phyloP scores from a whole-genome alignment of 179 eudicot genomes.

The Silene coronaria region DNA sequence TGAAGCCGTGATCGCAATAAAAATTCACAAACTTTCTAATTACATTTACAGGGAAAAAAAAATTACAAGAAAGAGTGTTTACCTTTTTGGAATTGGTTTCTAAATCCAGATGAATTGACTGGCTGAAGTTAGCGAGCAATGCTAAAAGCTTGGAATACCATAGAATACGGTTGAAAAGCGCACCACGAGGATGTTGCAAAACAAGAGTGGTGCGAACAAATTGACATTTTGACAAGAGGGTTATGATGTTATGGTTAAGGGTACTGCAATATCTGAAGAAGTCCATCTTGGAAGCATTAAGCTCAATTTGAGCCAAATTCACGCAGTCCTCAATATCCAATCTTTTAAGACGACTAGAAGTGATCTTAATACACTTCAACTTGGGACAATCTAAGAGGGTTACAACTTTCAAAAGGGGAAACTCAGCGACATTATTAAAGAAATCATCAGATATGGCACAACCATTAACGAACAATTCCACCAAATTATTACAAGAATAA shows the following conservation, averaged over 20 bases:
- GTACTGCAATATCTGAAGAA: neutral
- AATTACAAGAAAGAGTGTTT: neutral
- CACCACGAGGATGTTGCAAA: neutral
- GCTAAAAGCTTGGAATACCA: conserved; percentile 10
- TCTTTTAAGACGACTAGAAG: neutral
- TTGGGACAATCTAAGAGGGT: neutral
- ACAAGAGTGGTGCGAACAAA: neutral
- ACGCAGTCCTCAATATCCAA: neutral
- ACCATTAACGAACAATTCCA: neutral
- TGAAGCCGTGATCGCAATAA: neutral
- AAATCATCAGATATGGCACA: conserved; percentile 9
- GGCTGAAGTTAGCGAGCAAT: conserved; percentile 15
- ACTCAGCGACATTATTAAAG: neutral
- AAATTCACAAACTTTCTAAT: too few relatives aligned
- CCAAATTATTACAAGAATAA: conserved; percentile 2
- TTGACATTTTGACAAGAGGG: neutral
- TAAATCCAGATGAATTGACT: neutral
- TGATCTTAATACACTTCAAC: conserved; percentile 3
- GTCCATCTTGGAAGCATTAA: conserved; percentile 5
- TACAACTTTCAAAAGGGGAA: neutral
- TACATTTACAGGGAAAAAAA: neutral
- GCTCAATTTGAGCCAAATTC: conserved; percentile 10
- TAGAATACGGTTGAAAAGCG: neutral
- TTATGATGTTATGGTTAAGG: neutral
- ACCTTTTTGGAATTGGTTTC: conserved; percentile 8